phyloP scores from a whole-genome alignment of 164 flowering plant species.

The Litsea cubeba region DNA sequence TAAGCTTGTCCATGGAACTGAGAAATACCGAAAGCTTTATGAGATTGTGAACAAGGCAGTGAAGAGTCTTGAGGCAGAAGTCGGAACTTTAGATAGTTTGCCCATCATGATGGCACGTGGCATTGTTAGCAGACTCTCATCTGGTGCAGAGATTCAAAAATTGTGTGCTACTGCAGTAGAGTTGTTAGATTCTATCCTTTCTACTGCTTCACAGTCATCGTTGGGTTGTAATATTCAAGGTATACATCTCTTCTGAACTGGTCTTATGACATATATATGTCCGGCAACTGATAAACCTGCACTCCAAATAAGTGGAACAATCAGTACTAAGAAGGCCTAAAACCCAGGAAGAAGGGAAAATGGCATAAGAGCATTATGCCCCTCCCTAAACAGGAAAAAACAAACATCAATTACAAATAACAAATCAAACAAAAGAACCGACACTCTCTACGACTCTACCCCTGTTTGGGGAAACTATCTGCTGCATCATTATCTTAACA shows the following conservation, averaged over 20 bases:
- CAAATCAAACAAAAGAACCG: background rate
- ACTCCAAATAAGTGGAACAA: background rate
- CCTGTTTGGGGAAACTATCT: no score
- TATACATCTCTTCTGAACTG: constrained; percentile 1
- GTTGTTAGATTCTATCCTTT: constrained; percentile 44
- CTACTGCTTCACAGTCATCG: constrained; percentile 16
- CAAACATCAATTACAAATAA: background rate
- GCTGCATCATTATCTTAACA: no score
- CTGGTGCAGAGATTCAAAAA: constrained; percentile 79
- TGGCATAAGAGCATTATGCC: background rate
- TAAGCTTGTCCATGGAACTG: constrained; percentile 63
- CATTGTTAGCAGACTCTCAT: constrained; percentile 86
- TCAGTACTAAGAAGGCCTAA: background rate
- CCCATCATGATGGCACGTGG: constrained; percentile 82
- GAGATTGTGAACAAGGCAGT: constrained; percentile 63
- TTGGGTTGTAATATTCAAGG: constrained; percentile 3
- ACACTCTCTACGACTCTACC: no score
- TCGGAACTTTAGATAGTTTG: constrained; percentile 72
- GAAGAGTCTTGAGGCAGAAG: constrained; percentile 73
- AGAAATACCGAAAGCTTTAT: constrained; percentile 42
- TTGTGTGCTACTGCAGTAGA: constrained; percentile 71
- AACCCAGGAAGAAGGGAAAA: background rate
- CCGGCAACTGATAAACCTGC: background rate
- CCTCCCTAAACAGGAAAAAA: background rate
- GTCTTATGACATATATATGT: background rate